These are phyloP conservation scores for Microbotryum silenes-acaulis DNA, from an alignment of 1,284 basidiomycete species.

Conservation along the genomic window DNA sequence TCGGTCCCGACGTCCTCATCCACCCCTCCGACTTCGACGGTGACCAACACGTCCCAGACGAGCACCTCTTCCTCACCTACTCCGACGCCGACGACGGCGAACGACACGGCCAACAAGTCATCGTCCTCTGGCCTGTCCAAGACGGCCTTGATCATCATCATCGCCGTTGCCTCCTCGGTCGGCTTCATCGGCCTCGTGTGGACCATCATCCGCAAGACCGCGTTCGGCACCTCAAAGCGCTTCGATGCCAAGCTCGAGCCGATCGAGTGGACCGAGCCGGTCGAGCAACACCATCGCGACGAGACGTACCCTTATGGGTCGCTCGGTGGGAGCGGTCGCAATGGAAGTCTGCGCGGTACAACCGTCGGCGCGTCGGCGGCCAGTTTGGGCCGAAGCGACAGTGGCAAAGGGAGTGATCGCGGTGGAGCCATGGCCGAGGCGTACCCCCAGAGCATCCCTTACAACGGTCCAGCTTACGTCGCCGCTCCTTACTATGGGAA, in stretches of 20 bases:
- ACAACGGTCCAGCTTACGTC: conserved; percentile 10
- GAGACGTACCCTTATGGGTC: neutral
- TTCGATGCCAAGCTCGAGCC: conserved; percentile 31
- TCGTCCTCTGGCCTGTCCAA: conserved; percentile 21
- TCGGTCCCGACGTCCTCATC: neutral
- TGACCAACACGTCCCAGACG: no score
- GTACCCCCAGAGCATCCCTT: conserved; percentile 17
- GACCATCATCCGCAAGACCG: conserved; percentile 30
- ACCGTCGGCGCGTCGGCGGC: conserved; percentile 6
- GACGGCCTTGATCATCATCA: conserved; percentile 27
- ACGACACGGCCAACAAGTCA: conserved; percentile 2
- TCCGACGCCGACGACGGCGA: neutral
- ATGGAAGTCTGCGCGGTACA: neutral
- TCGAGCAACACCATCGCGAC: conserved; percentile 1
- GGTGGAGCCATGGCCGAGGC: conserved; percentile 16
- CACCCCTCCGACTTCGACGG: neutral
- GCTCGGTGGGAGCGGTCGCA: conserved; percentile 2
- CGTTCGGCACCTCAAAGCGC: conserved; percentile 25
- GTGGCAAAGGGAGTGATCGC: conserved; percentile 7
- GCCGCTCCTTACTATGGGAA: conserved; percentile 12
- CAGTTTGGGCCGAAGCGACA: conserved; percentile 22
- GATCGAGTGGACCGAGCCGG: conserved; percentile 22
- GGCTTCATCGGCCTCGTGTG: conserved; percentile 25
- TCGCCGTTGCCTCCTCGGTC: conserved; percentile 25
- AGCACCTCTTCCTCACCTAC: no score